Evolutionary conservation across 441 rosid species (phyloP), one percentile per base, ranked within the genome.

Genomic region (Croton setiger): DNA sequence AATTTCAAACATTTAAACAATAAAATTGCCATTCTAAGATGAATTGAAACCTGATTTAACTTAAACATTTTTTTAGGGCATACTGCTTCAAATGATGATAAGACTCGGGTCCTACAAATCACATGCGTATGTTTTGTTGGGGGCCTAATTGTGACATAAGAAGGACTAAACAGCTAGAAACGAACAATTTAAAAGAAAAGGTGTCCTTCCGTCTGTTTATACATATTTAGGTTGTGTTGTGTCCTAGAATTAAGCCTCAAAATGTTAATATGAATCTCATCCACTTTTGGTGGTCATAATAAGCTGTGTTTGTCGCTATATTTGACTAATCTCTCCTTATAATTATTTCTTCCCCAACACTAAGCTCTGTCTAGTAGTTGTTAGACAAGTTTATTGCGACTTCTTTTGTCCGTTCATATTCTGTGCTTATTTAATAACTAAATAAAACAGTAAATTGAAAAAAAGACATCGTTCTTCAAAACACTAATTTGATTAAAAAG

Each of bases 41-140:
- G 31, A 27, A 27, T 27, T 27, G 35, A 17, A 18, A 27, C 15
- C 55, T 56, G 35, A 49, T 56, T 27, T 48, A 68, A 75, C 76
- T 66, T 72, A 56, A 35, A 41, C 17, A n/a, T n/a, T 54, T 54
- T 52, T 8, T 37, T 64, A 12, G 8, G 75, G 72, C 48, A 2
- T 65, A 52, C 55, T 47, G 68, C 43, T 56, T 27, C 31, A 27
- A 44, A 60, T 58, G 47, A 51, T 36, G 49, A n/a, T 17, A 37
- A 57, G 27, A 27, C 72, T 37, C 52, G 62, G 78, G 78, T 37
- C 82, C 74, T 72, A 75, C 70, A 31, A 14, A 36, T 66, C 74
- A 63, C 75, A 64, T 67, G 81, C 69, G 2, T 47, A 0, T 7
- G 21, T 17, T 12, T 56, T 60, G 75, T 63, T 71, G 77, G 81